Percentiles rank a stretch among this genome's conserved stretches.
phyloP scores from a whole-genome alignment of 2,329 filamentous ascomycete genomes.

The Ramularia collo-cygni region DNA sequence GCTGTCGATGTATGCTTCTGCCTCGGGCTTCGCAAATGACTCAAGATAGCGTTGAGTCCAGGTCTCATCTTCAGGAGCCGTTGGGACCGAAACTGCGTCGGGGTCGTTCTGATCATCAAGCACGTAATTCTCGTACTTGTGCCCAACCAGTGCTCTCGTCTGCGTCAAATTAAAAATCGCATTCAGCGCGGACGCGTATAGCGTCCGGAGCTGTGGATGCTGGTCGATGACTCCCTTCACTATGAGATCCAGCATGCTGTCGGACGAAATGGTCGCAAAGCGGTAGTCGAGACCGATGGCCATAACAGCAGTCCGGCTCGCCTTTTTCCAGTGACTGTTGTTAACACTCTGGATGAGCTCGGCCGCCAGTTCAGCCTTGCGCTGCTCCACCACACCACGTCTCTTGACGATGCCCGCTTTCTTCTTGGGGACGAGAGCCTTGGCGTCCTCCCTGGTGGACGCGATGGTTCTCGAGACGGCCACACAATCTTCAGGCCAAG shows the following conservation, averaged over 20 bases:
- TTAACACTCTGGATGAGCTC: slow-evolving; percentile 73
- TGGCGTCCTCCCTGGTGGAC: slow-evolving; percentile 48
- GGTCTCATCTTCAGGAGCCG: slow-evolving; percentile 64
- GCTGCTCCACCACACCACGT: slow-evolving; percentile 68
- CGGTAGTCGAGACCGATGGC: slow-evolving; percentile 83
- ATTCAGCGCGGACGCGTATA: slow-evolving; percentile 75
- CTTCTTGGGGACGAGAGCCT: slow-evolving; percentile 55
- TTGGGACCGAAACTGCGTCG: slow-evolving; percentile 67
- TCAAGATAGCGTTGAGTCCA: slow-evolving; percentile 76
- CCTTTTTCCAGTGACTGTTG: slow-evolving; percentile 92
- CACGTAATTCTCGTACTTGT: slow-evolving; percentile 82
- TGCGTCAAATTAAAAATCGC: slow-evolving; percentile 76
- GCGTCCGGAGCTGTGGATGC: slow-evolving; percentile 74
- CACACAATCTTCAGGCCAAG: slow-evolving; percentile 51
- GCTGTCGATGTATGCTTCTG: slow-evolving; percentile 83
- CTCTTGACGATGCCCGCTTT: slow-evolving; percentile 69
- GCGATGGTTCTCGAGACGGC: slow-evolving; percentile 29
- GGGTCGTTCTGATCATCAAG: slow-evolving; percentile 70
- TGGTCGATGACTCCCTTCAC: slow-evolving; percentile 78
- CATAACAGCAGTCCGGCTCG: slow-evolving; percentile 80
- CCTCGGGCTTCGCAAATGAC: slow-evolving; percentile 67
- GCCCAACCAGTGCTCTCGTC: slow-evolving; percentile 74
- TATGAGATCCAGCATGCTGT: slow-evolving; percentile 75
- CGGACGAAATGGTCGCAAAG: slow-evolving; percentile 80
- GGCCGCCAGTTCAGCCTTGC: slow-evolving; percentile 71